phyloP scores from a whole-genome alignment of 78 protist species.

The Capsaspora owczarzaki region DNA sequence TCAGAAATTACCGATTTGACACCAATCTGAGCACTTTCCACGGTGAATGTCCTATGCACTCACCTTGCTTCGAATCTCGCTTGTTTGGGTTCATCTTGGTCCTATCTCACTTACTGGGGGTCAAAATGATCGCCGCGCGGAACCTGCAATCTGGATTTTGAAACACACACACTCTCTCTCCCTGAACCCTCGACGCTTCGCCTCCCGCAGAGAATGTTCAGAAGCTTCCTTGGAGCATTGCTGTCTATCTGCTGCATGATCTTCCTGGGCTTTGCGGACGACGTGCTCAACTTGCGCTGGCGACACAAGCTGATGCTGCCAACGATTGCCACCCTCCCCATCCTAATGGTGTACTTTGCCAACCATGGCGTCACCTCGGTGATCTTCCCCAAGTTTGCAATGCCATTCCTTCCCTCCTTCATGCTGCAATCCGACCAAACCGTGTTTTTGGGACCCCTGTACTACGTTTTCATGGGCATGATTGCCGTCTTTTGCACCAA shows the following conservation, averaged over 20 bases:
- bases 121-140: too few relatives aligned
- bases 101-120: too few relatives aligned
- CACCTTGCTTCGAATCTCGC: too few relatives aligned
- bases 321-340: constrained; percentile 87
- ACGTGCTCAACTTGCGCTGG: constrained; percentile 90
- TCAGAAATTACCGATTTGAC: too few relatives aligned
- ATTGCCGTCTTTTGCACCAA: constrained; percentile 89
- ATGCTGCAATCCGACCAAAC: too few relatives aligned
- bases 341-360: constrained; percentile 74
- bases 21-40: too few relatives aligned
- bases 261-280: constrained; percentile 96
- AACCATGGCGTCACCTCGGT: constrained; percentile 66
- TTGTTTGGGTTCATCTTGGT: too few relatives aligned
- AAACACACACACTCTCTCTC: too few relatives aligned
- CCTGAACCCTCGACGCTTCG: too few relatives aligned
- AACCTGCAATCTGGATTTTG: too few relatives aligned
- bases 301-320: constrained; percentile 80
- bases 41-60: too few relatives aligned
- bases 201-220: too few relatives aligned
- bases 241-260: constrained; percentile 71
- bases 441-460: constrained; percentile 62
- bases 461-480: constrained; percentile 68
- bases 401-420: background rate
- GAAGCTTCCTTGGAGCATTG: constrained; percentile 78
- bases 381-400: background rate